Conservation (phyloP, 371 early-diverging fungal species). For the Lichtheimia ramosa region DNA sequence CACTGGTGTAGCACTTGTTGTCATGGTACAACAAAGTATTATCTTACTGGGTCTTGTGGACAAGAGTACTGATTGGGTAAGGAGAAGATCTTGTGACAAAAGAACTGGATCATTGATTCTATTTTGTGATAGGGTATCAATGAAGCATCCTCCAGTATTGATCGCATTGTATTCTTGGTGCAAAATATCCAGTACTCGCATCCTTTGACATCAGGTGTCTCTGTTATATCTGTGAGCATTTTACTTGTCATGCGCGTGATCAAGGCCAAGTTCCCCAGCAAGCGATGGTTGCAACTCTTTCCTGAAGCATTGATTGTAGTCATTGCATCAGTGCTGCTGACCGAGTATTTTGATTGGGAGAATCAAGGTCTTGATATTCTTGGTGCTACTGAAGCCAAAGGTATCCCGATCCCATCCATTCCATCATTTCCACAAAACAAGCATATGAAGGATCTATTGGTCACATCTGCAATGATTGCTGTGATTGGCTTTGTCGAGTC, state of each 20-base stretch:
- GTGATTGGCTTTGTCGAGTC: constrained; percentile 95
- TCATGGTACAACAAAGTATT: constrained; percentile 84
- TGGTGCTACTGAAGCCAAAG: constrained; percentile 63
- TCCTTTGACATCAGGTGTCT: constrained; percentile 65
- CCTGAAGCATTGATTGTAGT: constrained; percentile 89
- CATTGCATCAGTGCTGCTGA: constrained; percentile 64
- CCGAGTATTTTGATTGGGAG: constrained; percentile 68
- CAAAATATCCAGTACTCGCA: constrained; percentile 59
- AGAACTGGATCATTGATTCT: background rate
- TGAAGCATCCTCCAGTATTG: constrained; percentile 74
- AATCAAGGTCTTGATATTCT: constrained; percentile 71
- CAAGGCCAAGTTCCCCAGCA: constrained; percentile 55
- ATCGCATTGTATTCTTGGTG: constrained; percentile 65
- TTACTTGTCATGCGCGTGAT: constrained; percentile 56
- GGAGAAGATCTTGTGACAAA: background rate
- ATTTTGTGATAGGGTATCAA: constrained; percentile 42
- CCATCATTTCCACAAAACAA: constrained; percentile 56
- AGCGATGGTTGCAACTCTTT: constrained; percentile 67
- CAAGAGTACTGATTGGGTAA: constrained; percentile 16
- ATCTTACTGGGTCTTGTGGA: constrained; percentile 75
- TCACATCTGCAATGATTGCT: constrained; percentile 75
- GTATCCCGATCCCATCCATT: constrained; percentile 62
- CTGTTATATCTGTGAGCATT: constrained; percentile 67
- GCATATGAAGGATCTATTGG: constrained; percentile 60
- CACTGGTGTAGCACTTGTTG: constrained; percentile 89